phyloP scores from a whole-genome alignment of 768 basidiomycete species.

The Lentinus tigrinus region DNA sequence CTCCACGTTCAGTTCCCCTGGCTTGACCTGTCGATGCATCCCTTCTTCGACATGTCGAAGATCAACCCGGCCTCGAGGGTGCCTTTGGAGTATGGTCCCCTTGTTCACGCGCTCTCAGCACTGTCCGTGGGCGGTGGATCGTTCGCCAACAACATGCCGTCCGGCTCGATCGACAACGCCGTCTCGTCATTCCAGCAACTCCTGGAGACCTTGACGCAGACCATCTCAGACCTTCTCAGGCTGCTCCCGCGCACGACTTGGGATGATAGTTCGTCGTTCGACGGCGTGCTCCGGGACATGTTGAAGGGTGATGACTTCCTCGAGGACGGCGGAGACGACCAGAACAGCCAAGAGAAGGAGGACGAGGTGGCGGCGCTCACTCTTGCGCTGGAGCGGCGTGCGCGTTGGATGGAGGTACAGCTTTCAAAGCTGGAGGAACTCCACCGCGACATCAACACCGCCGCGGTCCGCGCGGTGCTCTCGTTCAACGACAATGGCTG shows the following conservation, averaged over 20 bases:
- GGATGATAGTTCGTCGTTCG: slow-evolving; percentile 89
- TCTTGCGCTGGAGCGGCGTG: slow-evolving; percentile 81
- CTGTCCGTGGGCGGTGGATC: slow-evolving; percentile 84
- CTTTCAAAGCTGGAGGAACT: slow-evolving; percentile 85
- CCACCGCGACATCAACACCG: slow-evolving; percentile 87
- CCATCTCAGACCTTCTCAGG: slow-evolving; percentile 82
- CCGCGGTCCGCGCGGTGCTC: slow-evolving; percentile 78
- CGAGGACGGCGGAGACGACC: slow-evolving; percentile 71
- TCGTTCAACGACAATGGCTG: slow-evolving; percentile 85
- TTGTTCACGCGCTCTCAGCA: slow-evolving; percentile 84
- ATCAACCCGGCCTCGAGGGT: slow-evolving; percentile 76
- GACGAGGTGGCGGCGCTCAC: slow-evolving; percentile 86
- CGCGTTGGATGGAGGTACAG: slow-evolving; percentile 92
- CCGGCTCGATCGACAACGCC: slow-evolving; percentile 87
- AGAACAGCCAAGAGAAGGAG: slow-evolving; percentile 61
- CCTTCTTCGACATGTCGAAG: slow-evolving; percentile 72
- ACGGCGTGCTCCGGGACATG: slow-evolving; percentile 84
- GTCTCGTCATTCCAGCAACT: slow-evolving; percentile 89
- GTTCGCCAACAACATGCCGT: slow-evolving; percentile 80
- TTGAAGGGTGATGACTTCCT: slow-evolving; percentile 85
- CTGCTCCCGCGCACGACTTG: slow-evolving; percentile 86
- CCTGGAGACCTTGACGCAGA: slow-evolving; percentile 85
- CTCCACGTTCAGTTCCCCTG: slow-evolving; percentile 58
- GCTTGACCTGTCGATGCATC: slow-evolving; percentile 66
- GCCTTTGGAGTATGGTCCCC: slow-evolving; percentile 80